Base-by-base conservation (phyloP, 805 yeast species). In the Starmerella cellae region DNA sequence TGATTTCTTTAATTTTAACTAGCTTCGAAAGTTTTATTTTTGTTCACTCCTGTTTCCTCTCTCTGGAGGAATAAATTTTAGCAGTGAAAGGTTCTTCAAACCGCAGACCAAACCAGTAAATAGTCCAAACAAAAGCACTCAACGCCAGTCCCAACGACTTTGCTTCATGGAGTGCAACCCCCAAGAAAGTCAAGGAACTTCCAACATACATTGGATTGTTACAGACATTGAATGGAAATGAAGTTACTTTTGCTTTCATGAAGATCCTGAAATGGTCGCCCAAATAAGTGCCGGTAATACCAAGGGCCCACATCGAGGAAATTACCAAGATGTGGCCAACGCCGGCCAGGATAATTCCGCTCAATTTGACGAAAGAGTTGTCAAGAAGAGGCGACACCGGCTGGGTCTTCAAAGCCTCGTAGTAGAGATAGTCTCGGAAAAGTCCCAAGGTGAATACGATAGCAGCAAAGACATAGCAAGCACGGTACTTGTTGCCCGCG, bases 151-250 rank as follows among this genome's bases (percentile, higher is more conserved):
- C 98, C 1, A 94, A 80, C 26, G 96, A 93, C 60, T 85, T 87
- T 24, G 79, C 96, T 59, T 74, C 77, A 73, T 78, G 80, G 51
- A 91, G 68, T 3, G 94, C 88, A 33, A 93, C 78, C 35, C 95
- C 98, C 57, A 91, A 65, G 69, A 91, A 91, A 40, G 93, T 77
- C 51, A 88, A 65, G 19, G 87, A 74, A 9, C 94, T 82, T 14
- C 98, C 98, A 57, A 81, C 79, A 63, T 91, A 91, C 98, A 91
- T 91, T 50, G 98, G 98, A 62, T 91, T 88, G 56, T 84, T 79
- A 50, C 78, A 72, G 43, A 87, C 75, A 55, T 78, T 87, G 72
- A 91, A 91, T 14, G 98, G 98, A 72, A 91, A 91, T 1, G 81
- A 77, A 16, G 88, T 79, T 46, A 91, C 95, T 57, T 94, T 73